A percentile compares a stretch with the other conserved stretches of the same genome.
Evolutionary conservation across 805 yeast genomes (phyloP).

Genomic region (Yarrowia osloensis): DNA sequence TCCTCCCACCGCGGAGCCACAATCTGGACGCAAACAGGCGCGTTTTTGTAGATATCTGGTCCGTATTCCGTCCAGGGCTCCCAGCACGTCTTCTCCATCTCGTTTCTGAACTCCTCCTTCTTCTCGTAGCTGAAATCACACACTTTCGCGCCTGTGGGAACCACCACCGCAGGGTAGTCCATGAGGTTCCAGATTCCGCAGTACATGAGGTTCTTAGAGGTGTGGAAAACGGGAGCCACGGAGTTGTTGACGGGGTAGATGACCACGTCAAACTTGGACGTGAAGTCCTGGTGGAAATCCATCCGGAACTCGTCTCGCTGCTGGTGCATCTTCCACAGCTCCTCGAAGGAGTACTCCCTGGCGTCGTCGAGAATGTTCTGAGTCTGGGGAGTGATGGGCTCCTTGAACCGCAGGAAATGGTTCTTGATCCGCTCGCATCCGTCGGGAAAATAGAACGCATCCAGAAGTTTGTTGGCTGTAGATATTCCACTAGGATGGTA

Average conservation of each 20-base stretch:
- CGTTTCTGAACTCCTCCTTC: constrained; percentile 32
- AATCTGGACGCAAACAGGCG: constrained; percentile 59
- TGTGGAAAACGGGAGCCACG: constrained; percentile 62
- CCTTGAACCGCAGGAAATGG: constrained; percentile 35
- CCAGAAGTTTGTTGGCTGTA: constrained; percentile 56
- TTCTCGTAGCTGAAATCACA: constrained; percentile 31
- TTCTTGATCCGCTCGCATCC: constrained; percentile 48
- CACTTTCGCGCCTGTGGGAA: constrained; percentile 44
- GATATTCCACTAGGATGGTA: not conserved
- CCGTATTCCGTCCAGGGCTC: constrained; percentile 42
- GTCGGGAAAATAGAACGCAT: constrained; percentile 53
- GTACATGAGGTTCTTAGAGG: constrained; percentile 60
- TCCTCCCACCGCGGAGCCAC: constrained; percentile 60
- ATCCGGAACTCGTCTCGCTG: constrained; percentile 40
- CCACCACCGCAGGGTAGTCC: constrained; percentile 35
- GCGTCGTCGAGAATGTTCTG: constrained; percentile 43
- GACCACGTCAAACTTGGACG: not conserved
- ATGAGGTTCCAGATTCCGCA: constrained; percentile 34
- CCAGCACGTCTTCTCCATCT: constrained; percentile 35
- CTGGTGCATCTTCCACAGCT: constrained; percentile 48
- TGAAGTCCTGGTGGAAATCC: constrained; percentile 26
- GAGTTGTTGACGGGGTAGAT: constrained; percentile 39
- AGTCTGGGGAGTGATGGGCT: constrained; percentile 34
- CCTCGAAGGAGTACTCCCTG: constrained; percentile 38
- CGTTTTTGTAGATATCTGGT: constrained; percentile 51